Evolutionary conservation across 2,329 filamentous ascomycete species (phyloP).

Genomic region (Colletotrichum neosansevieriae): DNA sequence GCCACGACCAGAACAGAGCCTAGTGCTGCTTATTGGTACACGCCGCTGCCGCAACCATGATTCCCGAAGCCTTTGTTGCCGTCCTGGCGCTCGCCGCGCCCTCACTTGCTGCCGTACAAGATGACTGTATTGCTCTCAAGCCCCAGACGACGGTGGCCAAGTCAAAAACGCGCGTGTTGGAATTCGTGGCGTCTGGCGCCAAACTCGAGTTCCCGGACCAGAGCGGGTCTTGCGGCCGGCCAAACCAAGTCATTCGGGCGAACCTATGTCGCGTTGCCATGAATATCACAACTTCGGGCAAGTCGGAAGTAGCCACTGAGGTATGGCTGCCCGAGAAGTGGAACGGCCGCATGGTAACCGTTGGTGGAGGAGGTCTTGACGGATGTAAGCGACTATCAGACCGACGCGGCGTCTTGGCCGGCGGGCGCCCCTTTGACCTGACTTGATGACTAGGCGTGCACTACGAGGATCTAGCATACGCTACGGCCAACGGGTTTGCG

Average conservation of each 20-base stretch:
- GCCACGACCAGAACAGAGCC: too few species aligned
- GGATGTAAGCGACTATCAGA: constrained; percentile 51
- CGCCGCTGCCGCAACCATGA: not conserved
- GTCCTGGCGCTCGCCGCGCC: constrained; percentile 3
- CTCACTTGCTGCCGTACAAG: not conserved
- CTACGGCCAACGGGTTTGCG: constrained; percentile 57
- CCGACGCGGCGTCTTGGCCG: not conserved
- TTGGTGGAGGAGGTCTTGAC: constrained; percentile 62
- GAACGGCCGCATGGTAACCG: constrained; percentile 59
- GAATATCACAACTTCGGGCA: constrained; percentile 47
- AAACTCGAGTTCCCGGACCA: constrained; percentile 49
- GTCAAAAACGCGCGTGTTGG: constrained; percentile 42
- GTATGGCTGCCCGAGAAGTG: constrained; percentile 61
- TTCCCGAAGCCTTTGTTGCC: not conserved
- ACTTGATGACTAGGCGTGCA: constrained; percentile 50
- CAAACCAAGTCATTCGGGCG: constrained; percentile 35
- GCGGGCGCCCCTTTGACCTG: not conserved
- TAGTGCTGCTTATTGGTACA: not conserved
- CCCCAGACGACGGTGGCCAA: constrained; percentile 40
- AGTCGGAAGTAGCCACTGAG: constrained; percentile 58
- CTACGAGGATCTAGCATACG: constrained; percentile 61
- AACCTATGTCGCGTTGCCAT: constrained; percentile 47
- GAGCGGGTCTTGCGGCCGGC: constrained; percentile 48
- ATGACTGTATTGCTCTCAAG: constrained; percentile 31
- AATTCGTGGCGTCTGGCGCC: constrained; percentile 43